Conservation (phyloP, 2,329 filamentous ascomycete species). For the Monosporascus sp. region DNA sequence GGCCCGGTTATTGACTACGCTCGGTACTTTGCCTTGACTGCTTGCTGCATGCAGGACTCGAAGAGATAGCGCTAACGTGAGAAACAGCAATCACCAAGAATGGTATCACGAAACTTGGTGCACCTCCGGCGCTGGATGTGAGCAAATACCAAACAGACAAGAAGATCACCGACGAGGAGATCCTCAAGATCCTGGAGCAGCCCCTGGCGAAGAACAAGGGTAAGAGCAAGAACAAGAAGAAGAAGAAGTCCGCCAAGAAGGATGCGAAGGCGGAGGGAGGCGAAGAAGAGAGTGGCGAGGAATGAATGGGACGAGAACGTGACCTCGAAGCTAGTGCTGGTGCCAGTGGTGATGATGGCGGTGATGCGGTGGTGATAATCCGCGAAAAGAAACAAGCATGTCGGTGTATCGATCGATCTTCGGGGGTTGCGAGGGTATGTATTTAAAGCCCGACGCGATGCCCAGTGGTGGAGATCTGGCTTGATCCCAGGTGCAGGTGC, state of each 20-base stretch:
- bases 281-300: conserved; percentile 5
- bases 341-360: not conserved
- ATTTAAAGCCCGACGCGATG: not conserved
- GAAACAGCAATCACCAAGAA: conserved; percentile 89
- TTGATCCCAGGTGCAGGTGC: not conserved
- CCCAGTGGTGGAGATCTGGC: not conserved
- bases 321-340: not conserved
- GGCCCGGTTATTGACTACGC: conserved; percentile 79
- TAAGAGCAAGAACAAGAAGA: conserved; percentile 89
- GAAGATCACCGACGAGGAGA: conserved; percentile 94
- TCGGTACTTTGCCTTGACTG: conserved; percentile 61
- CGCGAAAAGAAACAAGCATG: not conserved
- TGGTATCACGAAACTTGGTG: conserved; percentile 80
- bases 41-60: not conserved
- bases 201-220: conserved; percentile 82
- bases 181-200: conserved; percentile 89
- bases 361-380: not conserved
- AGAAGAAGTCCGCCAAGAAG: conserved; percentile 62
- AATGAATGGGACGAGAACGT: not conserved
- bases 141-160: conserved; percentile 89
- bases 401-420: not conserved
- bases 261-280: conserved; percentile 16
- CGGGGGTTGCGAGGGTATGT: not conserved
- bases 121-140: conserved; percentile 69
- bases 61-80: conserved; percentile 13